Conservation (phyloP, 768 basidiomycete species). For the Tricholoma bakamatsutake region DNA sequence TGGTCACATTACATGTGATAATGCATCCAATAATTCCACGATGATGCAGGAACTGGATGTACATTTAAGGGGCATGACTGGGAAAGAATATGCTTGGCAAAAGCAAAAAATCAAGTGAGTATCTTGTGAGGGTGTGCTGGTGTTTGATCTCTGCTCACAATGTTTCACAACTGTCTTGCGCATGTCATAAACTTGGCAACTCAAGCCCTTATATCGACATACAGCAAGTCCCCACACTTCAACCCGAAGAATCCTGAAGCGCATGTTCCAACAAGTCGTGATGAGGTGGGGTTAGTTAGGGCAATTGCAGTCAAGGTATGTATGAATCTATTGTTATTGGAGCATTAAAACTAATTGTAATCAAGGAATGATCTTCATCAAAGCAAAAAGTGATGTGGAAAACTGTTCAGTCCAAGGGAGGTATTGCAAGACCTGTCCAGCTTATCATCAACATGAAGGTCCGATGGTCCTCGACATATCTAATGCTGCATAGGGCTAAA, state of each 20-base stretch:
- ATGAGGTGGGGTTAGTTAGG: neutral
- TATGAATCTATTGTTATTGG: neutral
- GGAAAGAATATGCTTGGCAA: too few species aligned
- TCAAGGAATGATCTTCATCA: conserved; percentile 21
- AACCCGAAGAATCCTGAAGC: conserved; percentile 8
- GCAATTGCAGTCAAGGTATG: neutral
- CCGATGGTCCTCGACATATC: conserved; percentile 24
- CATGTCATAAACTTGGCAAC: conserved; percentile 11
- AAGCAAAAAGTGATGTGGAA: conserved; percentile 17
- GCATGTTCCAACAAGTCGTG: neutral
- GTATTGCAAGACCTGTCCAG: too few species aligned
- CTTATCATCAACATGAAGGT: too few species aligned
- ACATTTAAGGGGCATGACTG: too few species aligned
- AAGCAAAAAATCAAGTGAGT: too few species aligned
- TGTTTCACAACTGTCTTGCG: conserved; percentile 9
- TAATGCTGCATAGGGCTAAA: conserved; percentile 18
- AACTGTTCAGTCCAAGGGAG: too few species aligned
- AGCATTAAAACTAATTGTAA: neutral
- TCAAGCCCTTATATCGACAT: conserved; percentile 20
- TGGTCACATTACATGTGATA: conserved; percentile 29
- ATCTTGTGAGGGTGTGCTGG: neutral
- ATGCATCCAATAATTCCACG: conserved; percentile 26
- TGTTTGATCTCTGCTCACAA: conserved; percentile 4
- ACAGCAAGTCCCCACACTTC: conserved; percentile 20
- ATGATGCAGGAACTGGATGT: conserved; percentile 18